Percentiles rank a stretch among this genome's conserved stretches.
phyloP scores from a whole-genome alignment of 768 basidiomycete species.

The Lactarius deliciosus region DNA sequence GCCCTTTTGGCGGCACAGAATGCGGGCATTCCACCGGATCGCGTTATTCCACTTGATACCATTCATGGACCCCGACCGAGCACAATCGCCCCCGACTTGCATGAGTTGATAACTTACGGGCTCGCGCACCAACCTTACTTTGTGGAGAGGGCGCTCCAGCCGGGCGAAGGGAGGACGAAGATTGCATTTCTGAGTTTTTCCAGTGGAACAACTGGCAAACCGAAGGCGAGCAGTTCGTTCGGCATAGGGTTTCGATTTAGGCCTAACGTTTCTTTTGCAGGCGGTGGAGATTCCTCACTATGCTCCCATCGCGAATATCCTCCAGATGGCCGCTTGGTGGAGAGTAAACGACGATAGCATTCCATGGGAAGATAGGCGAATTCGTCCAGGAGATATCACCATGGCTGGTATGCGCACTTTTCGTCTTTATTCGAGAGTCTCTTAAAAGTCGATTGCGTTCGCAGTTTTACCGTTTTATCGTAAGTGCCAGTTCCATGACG shows the following conservation, averaged over 20 bases:
- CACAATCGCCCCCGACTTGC: slow-evolving; percentile 37
- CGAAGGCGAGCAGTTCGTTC: slow-evolving; percentile 31
- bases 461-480: slow-evolving; percentile 36
- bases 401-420: slow-evolving; percentile 46
- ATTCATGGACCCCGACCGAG: neutral
- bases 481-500: slow-evolving; percentile 22
- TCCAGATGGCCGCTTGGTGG: slow-evolving; percentile 31
- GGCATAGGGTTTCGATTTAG: slow-evolving; percentile 37
- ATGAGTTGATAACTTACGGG: slow-evolving; percentile 49
- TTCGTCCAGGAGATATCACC: slow-evolving; percentile 56
- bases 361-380: slow-evolving; percentile 41
- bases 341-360: slow-evolving; percentile 36
- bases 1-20: slow-evolving; percentile 37
- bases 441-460: slow-evolving; percentile 12
- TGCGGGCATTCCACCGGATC: slow-evolving; percentile 36
- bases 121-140: slow-evolving; percentile 40
- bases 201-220: slow-evolving; percentile 70
- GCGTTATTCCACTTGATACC: slow-evolving; percentile 34
- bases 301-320: slow-evolving; percentile 54
- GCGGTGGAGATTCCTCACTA: slow-evolving; percentile 67
- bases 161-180: slow-evolving; percentile 60
- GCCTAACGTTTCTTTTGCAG: slow-evolving; percentile 37
- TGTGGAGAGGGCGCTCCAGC: slow-evolving; percentile 45
- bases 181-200: slow-evolving; percentile 72
- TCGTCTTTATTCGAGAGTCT: neutral